Conservation (phyloP, 1,284 basidiomycete species). For the Rhodotorula sp. region DNA sequence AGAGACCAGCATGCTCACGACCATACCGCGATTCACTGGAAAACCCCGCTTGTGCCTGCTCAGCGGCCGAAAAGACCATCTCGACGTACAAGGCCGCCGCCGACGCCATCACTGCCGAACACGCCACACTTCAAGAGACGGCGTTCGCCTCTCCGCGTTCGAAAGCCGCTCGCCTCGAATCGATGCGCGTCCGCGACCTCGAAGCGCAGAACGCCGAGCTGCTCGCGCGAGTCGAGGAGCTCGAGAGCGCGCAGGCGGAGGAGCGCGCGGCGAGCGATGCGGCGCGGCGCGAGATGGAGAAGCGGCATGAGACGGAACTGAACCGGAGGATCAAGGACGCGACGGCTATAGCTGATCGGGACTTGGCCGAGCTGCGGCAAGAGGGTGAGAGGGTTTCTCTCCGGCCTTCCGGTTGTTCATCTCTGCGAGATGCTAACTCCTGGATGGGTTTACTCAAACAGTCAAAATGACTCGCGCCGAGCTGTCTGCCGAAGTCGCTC, state of each 20-base stretch:
- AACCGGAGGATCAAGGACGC: constrained; percentile 3
- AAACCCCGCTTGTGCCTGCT: no score
- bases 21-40: no score
- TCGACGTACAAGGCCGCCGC: constrained; percentile 35
- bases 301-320: constrained; percentile 1
- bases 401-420: background rate
- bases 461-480: constrained; percentile 23
- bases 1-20: background rate
- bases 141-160: constrained; percentile 20
- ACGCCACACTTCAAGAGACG: constrained; percentile 17
- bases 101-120: constrained; percentile 24
- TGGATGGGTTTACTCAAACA: background rate
- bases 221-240: constrained; percentile 11
- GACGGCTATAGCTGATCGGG: background rate
- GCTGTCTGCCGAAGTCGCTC: constrained; percentile 27
- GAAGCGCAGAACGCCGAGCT: constrained; percentile 10
- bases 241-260: constrained; percentile 11
- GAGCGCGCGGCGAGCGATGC: background rate
- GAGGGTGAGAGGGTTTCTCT: background rate
- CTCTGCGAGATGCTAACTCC: background rate
- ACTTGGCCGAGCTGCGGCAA: constrained; percentile 6
- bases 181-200: constrained; percentile 21
- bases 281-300: background rate
- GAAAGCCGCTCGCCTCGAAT: constrained; percentile 16
- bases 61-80: constrained; percentile 26